Percentiles rank a stretch among this genome's conserved stretches.
Conservation (phyloP, 2,329 filamentous ascomycete species). For the Pyrenophora seminiperda region DNA sequence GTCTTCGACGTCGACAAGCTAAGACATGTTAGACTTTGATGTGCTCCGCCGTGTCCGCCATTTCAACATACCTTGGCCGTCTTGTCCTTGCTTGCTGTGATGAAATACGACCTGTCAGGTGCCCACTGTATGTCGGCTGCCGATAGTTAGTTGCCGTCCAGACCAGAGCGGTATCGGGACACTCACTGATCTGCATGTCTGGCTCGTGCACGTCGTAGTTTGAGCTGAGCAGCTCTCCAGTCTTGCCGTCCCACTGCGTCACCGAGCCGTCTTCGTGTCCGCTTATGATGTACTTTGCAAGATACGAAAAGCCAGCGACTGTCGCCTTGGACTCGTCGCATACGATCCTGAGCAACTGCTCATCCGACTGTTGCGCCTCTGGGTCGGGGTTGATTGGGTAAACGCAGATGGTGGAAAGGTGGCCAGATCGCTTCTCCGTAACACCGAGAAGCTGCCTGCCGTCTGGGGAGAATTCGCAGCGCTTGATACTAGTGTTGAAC, state of each 20-base stretch:
- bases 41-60: not conserved
- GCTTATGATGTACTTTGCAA: constrained; percentile 94
- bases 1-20: constrained; percentile 83
- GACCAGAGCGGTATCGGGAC: not conserved
- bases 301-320: constrained; percentile 93
- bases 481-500: constrained; percentile 94
- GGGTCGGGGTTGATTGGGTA: constrained; percentile 86
- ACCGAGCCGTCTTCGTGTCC: constrained; percentile 96
- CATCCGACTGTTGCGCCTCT: constrained; percentile 80
- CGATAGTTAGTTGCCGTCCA: constrained; percentile 64
- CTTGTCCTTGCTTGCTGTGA: constrained; percentile 98
- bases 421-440: constrained; percentile 98
- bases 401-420: constrained; percentile 90
- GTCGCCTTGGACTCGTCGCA: constrained; percentile 93
- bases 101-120: constrained; percentile 92
- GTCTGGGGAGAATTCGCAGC: constrained; percentile 96
- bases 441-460: constrained; percentile 88
- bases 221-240: constrained; percentile 79
- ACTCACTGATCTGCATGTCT: constrained; percentile 71
- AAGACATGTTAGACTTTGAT: constrained; percentile 2
- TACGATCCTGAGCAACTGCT: constrained; percentile 83
- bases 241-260: constrained; percentile 89
- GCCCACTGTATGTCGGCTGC: constrained; percentile 93
- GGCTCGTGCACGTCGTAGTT: constrained; percentile 84
- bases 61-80: constrained; percentile 73